Evolutionary conservation across 169 alveolate genomes (phyloP), one percentile per base, ranked within the genome.

Genomic region (Hepatocystis sp.): DNA sequence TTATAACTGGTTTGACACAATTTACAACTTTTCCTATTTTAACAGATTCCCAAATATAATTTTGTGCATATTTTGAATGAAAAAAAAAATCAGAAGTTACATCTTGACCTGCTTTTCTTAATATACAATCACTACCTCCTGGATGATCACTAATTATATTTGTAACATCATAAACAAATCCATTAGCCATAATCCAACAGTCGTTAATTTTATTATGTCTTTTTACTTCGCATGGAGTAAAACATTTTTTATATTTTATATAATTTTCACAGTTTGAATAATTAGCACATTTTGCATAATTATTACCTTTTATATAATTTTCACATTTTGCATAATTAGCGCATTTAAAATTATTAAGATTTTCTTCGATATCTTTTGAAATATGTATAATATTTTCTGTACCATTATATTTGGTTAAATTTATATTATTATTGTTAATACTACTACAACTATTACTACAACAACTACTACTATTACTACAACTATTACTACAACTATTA

Each of bases 121-220:
- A 71, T 17, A 71, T 71, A 17, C 78, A 71, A 42, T 71, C 58
- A 40, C 40, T 52, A 13, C 96, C 96, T n/a, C 96, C 96, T 25
- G 96, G 96, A 36, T 93, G 96, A 11, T 15, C 27, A 49, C 84
- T 28, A 44, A 90, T 40, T 61, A 85, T 88, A 25, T 90, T 85
- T 15, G 96, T 91, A 27, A 93, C 58, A 52, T 93, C 95, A 68
- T 93, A 93, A 1, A 93, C 95, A 34, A 53, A 52, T 32, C 95
- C 95, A 34, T 91, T 91, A 25, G 91, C 78, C n/a, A 88, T 88
- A 40, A 85, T 44, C 96, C 96, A 93, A 32, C 94, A 88, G 51
- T 91, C 94, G 34, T 68, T 40, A 52, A 49, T 47, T 8, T 84
- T 46, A 19, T 60, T 58, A 76, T 93, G 95, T 53, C 86, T 66